A percentile compares a stretch with the other conserved stretches of the same genome.
Evolutionary conservation across 306 rosid species (phyloP).

Genomic region (Sicyos edulis): DNA sequence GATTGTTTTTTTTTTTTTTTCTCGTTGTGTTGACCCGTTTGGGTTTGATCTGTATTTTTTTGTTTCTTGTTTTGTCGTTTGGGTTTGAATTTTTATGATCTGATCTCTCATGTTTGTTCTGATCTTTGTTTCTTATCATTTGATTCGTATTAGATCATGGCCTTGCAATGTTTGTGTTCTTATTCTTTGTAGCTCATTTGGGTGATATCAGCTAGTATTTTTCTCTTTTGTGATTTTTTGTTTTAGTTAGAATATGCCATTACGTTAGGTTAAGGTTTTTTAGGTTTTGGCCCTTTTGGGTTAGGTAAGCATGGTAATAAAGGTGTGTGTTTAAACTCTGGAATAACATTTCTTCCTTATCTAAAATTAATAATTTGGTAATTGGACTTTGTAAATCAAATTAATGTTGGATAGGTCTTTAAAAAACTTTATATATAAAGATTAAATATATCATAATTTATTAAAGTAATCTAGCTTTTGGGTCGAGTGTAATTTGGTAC

Average conservation of each 20-base stretch:
- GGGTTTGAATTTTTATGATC: not conserved
- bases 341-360: not conserved
- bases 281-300: not conserved
- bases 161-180: not conserved
- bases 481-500: not conserved
- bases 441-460: not conserved
- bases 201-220: not conserved
- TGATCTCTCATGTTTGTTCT: not conserved
- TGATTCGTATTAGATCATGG: not conserved
- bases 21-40: not conserved
- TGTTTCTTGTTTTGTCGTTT: not conserved
- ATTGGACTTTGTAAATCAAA: not conserved
- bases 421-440: not conserved
- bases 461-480: not conserved
- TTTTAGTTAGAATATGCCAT: not conserved
- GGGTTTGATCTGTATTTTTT: constrained; percentile 4
- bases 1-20: not conserved
- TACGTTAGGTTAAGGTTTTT: not conserved
- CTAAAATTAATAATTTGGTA: no score
- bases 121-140: not conserved
- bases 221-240: not conserved
- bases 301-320: not conserved
- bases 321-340: not conserved
- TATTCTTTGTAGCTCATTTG: not conserved
- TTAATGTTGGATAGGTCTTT: not conserved